These are phyloP conservation scores for Zalaria sp. DNA, from an alignment of 2,329 filamentous ascomycete species.

Conservation along the genomic window DNA sequence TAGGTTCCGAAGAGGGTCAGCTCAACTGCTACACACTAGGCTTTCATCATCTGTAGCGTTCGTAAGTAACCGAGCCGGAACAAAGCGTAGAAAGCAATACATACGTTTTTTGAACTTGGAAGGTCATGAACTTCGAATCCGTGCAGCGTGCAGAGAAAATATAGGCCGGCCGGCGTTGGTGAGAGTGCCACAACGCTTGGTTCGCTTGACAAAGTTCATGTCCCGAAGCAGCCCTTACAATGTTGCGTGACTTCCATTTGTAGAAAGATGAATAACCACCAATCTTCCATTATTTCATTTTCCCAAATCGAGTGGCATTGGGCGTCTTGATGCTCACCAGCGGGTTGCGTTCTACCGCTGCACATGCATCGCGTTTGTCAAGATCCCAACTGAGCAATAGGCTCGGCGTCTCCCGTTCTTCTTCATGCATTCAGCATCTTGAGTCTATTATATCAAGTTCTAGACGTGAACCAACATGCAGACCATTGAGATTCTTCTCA, in stretches of 20 bases:
- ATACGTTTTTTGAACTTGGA: slow-evolving; percentile 98
- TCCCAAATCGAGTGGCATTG: neutral
- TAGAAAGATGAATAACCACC: too few species aligned
- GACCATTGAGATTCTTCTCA: too few species aligned
- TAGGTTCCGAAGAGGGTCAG: slow-evolving; percentile 50
- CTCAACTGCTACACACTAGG: slow-evolving; percentile 91
- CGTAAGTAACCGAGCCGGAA: slow-evolving; percentile 12
- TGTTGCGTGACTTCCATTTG: too few species aligned
- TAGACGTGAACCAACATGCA: too few species aligned
- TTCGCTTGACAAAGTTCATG: too few species aligned
- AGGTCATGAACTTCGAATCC: slow-evolving; percentile 60
- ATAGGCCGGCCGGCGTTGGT: neutral
- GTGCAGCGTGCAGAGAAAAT: slow-evolving; percentile 14
- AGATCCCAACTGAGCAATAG: neutral
- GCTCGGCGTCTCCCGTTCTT: too few species aligned
- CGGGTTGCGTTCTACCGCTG: neutral
- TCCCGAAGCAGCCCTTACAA: too few species aligned
- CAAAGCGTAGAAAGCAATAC: slow-evolving; percentile 23
- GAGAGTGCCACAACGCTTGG: neutral
- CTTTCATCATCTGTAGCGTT: slow-evolving; percentile 87
- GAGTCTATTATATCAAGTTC: too few species aligned
- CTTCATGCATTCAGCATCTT: too few species aligned
- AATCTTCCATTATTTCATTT: too few species aligned
- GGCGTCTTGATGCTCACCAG: neutral
- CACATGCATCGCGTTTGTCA: neutral